Base-by-base conservation (phyloP, 2,329 filamentous ascomycete species). In the Curvularia hawaiiensis region DNA sequence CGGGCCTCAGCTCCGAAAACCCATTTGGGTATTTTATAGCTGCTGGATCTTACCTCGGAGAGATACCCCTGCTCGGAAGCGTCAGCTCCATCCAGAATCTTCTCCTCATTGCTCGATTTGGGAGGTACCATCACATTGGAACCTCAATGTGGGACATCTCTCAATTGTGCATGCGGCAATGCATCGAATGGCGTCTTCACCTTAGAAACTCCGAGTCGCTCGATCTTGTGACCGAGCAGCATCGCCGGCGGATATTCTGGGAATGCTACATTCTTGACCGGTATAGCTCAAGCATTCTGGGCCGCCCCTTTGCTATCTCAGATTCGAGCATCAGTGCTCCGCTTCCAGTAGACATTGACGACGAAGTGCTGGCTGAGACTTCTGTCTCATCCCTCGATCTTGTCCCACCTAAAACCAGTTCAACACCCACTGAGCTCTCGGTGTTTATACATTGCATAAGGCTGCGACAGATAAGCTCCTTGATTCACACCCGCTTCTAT, bases 251-350 rank as follows among this genome's bases (percentile, higher is more conserved):
- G 1, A 73, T 80, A 0, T 82, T 81, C 59, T 80, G 79, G 79
- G 71, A 78, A 39, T 79, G 76, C 59, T 81, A 80, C 50, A 70
- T 79, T n/a, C 75, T 80, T 14, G 78, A 80, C 54, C 67, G 78
- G 18, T 80, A 81, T 43, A 80, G 75, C 56, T 80, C 79, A 1
- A 74, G 72, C 0, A 78, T 76, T 1, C 65, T 81, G 0, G 75
- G 73, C 33, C 75, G 79, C 2, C 79, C 78, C 0, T 79, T 79
- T 54, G 75, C 79, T 0, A 78, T 81, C 6, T 63, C 71, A 1
- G 79, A 81, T 51, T 56, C 65, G 18, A 76, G 78, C 20, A 79
- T 81, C 26, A 62, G 68, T 3, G 67, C 78, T 8, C 61, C 60
- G 3, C 68, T 80, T 20, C 78, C 78, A 0, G 67, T 71, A 5